Base-by-base conservation (phyloP, 805 yeast genomes). In the Metschnikowia continentalis region DNA sequence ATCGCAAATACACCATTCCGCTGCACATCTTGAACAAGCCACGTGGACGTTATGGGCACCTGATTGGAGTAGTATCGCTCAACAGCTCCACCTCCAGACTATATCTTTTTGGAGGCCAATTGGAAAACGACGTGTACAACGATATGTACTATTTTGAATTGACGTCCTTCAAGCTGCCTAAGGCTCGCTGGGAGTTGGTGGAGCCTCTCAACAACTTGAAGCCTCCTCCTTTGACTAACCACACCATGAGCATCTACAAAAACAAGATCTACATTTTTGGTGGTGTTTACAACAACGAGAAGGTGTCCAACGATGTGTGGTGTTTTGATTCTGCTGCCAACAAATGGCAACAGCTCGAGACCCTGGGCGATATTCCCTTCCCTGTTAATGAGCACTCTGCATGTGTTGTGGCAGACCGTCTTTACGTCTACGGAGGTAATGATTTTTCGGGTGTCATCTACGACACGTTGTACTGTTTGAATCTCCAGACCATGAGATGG, bases 371-470 rank as follows among this genome's bases (percentile, higher is more conserved):
- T n/a, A 57, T 68, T 11, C 97, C 97, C 2, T 84, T 87, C 2
- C 92, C 97, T 0, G 79, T 91, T 52, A 95, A 90, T 68, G 97
- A 92, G 62, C 99, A 94, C 67, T 82, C 97, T 3, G 83, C 96
- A 13, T 79, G 92, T 11, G 69, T 90, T 35, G 86, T 85, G 51
- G 84, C 84, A 53, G 91, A 90, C 61, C 75, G 84, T 46, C 76
- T 94, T 79, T 87, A 86, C 61, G 80, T 92, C 13, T 84, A 86
- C 63, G 99, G 99, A 37, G 99, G 99, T 47, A 88, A 90, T 62
- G 83, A 86, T 54, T 72, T 79, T 33, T 77, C 81, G 54, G 96
- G 96, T 41, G 76, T 76, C 39, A 82, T 89, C 48, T 76, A 85
- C 52, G 79, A 79, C 59, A 79, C 81, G 33, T 77, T 90, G 47